Base-by-base conservation (phyloP, 2,329 filamentous ascomycete genomes). In the Madurella fahalii region DNA sequence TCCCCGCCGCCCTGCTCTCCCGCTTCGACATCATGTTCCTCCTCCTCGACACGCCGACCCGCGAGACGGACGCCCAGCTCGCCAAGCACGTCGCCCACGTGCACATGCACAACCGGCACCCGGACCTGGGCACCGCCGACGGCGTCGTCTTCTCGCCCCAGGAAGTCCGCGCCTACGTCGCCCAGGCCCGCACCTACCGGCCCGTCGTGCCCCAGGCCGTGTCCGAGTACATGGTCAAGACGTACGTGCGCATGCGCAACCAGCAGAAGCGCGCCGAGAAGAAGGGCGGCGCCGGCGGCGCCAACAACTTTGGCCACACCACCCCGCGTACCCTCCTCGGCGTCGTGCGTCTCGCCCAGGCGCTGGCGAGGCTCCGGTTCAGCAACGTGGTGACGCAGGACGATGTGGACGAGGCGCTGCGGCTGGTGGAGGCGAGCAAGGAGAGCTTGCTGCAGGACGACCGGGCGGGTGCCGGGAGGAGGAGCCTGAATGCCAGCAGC, bases 11-110 rank as follows among this genome's bases (percentile, higher is more conserved):
- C 17, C 83, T 99, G 17, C 83, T 99, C 52, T 96, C 93, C 56
- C 90, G 94, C 82, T 99, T 99, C 73, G 94, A 99, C 71, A 82
- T 99, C 63, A 83, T 99, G 63, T 99, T 97, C 80, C 80, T 99
- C 45, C 92, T 99, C 65, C 87, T 99, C 56, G 94, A 99, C 75
- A 96, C 90, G 39, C 93, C 94, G 2, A 86, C 85, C 16, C 87
- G 91, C 60, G 94, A 99, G 63, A 81, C 83, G 0, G 94, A 99
- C 67, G 91, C 95, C 67, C 90, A 96, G 72, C 83, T 99, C 18
- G 94, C 94, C 58, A 90, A 89, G 72, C 94, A 99, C 78, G 94
- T 99, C 61, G 87, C 94, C 32, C 89, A 91, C 68, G 94, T 99
- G 47, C 94, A 99, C 76, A 99, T 97, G 87, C 85, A 97, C 78